Conservation (phyloP, 1,284 basidiomycete genomes). For the Fistulinella cinereoalba region DNA sequence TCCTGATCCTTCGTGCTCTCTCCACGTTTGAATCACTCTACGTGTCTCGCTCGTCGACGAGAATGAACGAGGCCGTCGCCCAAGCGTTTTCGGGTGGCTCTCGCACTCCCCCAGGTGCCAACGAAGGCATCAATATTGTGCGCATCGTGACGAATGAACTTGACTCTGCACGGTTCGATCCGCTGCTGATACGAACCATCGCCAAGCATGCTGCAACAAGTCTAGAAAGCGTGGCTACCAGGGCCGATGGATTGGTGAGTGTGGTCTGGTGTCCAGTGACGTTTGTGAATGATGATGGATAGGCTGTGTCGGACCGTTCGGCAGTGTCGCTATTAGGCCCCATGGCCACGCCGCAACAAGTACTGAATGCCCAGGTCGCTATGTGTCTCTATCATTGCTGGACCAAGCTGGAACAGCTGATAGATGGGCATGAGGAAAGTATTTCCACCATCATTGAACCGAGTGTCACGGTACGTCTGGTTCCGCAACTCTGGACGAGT, state of each 20-base stretch:
- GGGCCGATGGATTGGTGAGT: conserved; percentile 68
- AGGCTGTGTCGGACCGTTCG: conserved; percentile 77
- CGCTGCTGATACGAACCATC: conserved; percentile 75
- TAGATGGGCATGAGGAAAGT: conserved; percentile 66
- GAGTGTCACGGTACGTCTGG: conserved; percentile 60
- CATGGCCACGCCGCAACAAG: conserved; percentile 73
- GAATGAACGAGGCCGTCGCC: conserved; percentile 76
- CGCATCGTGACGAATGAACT: conserved; percentile 84
- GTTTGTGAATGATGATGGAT: no score
- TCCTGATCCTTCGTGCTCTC: conserved; percentile 81
- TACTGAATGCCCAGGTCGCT: conserved; percentile 71
- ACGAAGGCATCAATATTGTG: conserved; percentile 75
- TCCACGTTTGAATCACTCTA: conserved; percentile 82
- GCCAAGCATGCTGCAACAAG: conserved; percentile 69
- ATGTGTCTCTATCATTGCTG: conserved; percentile 79
- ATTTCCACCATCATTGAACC: conserved; percentile 62
- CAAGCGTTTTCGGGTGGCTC: conserved; percentile 69
- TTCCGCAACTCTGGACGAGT: no score
- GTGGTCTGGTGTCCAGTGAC: background rate
- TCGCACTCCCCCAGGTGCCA: conserved; percentile 67
- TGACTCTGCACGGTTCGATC: conserved; percentile 91
- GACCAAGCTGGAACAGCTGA: conserved; percentile 64
- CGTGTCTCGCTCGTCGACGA: conserved; percentile 76
- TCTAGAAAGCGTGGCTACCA: conserved; percentile 61
- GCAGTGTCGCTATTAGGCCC: conserved; percentile 76